Percentiles rank a stretch among this genome's conserved stretches.
These are phyloP conservation scores for Alternaria ethzedia DNA, from an alignment of 2,329 filamentous ascomycete species.

Conservation along the genomic window DNA sequence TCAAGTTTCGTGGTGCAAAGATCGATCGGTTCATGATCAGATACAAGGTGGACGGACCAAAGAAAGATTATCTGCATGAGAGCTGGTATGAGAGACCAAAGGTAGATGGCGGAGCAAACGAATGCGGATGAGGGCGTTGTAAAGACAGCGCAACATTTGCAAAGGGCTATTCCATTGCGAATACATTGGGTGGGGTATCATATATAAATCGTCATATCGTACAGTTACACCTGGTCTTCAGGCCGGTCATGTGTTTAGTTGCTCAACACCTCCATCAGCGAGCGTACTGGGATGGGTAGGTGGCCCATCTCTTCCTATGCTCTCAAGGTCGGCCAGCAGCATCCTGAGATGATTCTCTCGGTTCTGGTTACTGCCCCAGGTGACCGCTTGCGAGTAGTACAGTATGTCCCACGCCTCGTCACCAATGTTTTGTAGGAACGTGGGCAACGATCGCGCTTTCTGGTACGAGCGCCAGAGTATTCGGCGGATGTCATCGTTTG, in stretches of 20 bases:
- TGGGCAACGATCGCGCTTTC: constrained; percentile 41
- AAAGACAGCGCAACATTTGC: not conserved
- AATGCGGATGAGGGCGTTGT: not conserved
- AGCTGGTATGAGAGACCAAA: constrained; percentile 44
- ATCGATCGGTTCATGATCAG: constrained; percentile 51
- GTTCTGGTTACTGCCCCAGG: constrained; percentile 44
- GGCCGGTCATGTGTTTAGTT: not conserved
- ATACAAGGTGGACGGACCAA: constrained; percentile 73
- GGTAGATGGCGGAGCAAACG: not conserved
- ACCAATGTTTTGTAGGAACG: constrained; percentile 39
- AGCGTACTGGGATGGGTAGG: constrained; percentile 41
- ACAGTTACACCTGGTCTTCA: not conserved
- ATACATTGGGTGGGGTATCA: constrained; percentile 6
- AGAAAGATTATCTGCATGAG: constrained; percentile 70
- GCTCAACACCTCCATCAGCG: constrained; percentile 5
- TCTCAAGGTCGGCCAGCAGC: constrained; percentile 38
- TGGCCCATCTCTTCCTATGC: constrained; percentile 42
- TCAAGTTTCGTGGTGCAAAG: constrained; percentile 55
- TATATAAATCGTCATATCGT: constrained; percentile 1
- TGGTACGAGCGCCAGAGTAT: constrained; percentile 46
- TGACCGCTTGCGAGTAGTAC: constrained; percentile 48
- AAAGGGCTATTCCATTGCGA: not conserved
- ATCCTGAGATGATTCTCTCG: constrained; percentile 36
- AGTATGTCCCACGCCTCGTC: constrained; percentile 49
- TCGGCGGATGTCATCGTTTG: constrained; percentile 44